Evolutionary conservation across 257 asterid species (phyloP).

Genomic region (Plantago elongata): DNA sequence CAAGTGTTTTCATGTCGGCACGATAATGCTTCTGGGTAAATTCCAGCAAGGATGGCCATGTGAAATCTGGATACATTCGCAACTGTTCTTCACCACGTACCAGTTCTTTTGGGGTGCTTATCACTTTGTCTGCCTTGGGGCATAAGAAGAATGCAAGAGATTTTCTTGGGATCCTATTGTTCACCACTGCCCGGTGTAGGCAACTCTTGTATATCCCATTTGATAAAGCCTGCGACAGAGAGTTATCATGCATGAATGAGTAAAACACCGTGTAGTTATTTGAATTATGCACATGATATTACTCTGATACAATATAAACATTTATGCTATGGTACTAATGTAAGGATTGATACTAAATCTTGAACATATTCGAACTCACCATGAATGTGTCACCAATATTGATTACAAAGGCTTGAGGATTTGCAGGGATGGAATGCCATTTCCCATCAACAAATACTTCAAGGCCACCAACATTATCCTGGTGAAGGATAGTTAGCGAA

Average conservation of each 20-base stretch:
- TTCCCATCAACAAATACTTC: slow-evolving; percentile 66
- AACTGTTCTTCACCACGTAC: slow-evolving; percentile 28
- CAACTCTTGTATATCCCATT: slow-evolving; percentile 81
- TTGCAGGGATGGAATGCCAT: slow-evolving; percentile 48
- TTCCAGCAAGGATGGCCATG: slow-evolving; percentile 55
- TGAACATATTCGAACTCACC: slow-evolving; percentile 34
- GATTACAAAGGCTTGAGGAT: slow-evolving; percentile 58
- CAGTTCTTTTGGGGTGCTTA: slow-evolving; percentile 51
- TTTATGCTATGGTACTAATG: background rate
- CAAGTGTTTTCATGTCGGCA: slow-evolving; percentile 64
- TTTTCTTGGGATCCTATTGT: slow-evolving; percentile 45
- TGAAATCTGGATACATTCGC: slow-evolving; percentile 66
- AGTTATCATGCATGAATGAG: no score
- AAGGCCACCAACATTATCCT: slow-evolving; percentile 73
- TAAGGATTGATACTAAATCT: background rate
- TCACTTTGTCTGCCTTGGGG: slow-evolving; percentile 48
- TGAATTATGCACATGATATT: no score
- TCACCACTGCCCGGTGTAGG: slow-evolving; percentile 72
- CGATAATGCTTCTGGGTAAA: slow-evolving; percentile 77
- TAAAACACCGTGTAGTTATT: no score
- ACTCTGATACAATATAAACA: no score
- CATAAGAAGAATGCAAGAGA: slow-evolving; percentile 70
- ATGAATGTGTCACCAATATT: slow-evolving; percentile 93
- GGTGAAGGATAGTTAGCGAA: slow-evolving; percentile 82
- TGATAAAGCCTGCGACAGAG: slow-evolving; percentile 54